Evolutionary conservation across 2,329 filamentous ascomycete species (phyloP).

Genomic region (Neocatenulostroma microsporum): DNA sequence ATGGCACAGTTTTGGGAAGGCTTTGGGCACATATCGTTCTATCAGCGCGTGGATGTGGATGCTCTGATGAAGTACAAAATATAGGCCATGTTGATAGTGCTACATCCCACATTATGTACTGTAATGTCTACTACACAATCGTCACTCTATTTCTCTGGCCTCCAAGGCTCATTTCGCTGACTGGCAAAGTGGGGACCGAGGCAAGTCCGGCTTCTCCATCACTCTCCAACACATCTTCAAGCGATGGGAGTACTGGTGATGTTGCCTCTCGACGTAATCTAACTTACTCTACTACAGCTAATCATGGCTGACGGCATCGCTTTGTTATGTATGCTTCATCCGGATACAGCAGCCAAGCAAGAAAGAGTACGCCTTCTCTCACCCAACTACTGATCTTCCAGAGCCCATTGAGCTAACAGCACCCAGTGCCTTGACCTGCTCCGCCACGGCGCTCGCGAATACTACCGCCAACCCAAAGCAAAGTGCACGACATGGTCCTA

Average conservation of each 20-base stretch:
- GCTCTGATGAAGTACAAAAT: slow-evolving; percentile 18
- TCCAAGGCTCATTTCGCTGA: no score
- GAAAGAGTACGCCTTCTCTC: slow-evolving; percentile 10
- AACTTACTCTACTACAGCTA: neutral
- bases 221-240: no score
- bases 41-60: slow-evolving; percentile 41
- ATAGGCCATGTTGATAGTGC: neutral
- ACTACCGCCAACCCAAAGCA: slow-evolving; percentile 18
- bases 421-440: slow-evolving; percentile 22
- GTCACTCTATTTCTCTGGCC: no score
- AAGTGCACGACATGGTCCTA: slow-evolving; percentile 18
- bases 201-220: no score
- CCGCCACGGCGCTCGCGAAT: slow-evolving; percentile 16
- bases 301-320: slow-evolving; percentile 14
- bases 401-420: neutral
- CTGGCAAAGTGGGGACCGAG: no score
- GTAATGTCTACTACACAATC: no score
- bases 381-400: neutral
- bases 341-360: slow-evolving; percentile 17
- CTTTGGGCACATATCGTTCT: slow-evolving; percentile 44
- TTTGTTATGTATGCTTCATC: slow-evolving; percentile 20
- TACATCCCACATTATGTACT: neutral
- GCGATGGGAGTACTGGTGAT: no score
- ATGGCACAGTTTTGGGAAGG: slow-evolving; percentile 78
- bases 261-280: neutral